Base-by-base conservation (phyloP, 345 rosid species). In the Brassica nigra region DNA sequence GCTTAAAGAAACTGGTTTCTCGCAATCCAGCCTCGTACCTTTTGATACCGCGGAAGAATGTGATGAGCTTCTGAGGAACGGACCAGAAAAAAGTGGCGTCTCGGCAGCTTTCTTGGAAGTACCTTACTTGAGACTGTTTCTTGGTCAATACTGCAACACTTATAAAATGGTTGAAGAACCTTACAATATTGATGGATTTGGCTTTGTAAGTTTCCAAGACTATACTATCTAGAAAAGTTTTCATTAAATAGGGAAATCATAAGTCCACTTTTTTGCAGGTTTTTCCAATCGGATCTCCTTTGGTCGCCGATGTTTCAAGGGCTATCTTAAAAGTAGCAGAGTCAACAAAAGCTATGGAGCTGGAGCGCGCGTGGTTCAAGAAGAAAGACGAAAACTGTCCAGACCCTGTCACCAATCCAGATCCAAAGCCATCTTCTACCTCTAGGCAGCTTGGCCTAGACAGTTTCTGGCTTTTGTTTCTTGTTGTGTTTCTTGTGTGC, bases 381-480 rank as follows among this genome's bases (percentile, higher is more conserved):
- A 68, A 68, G 5, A 58, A 18, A 23, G 64, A 67, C 3, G 36
- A 34, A 29, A 36, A 27, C 11, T 85, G 87, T 52, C 85, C 82
- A 0, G 85, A 87, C 0, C 18, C 78, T n/a, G 30, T 54, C 30
- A 42, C 78, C 14, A 54, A 12, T 64, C 71, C 81, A 5, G 66
- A 78, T 71, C 71, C 81, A 6, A 78, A 71, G 11, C 76, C 81
- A 3, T 10, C 4, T 7, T 1, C 23, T 49, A 52, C 86, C 52
- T 76, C 88, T 4, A 55, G 67, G 36, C 80, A 84, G 16, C 87
- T 88, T 3, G 85, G 78, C 1, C 23, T 83, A 8, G 76, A 82
- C 20, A 88, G 88, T 54, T 88, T 88, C 62, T 20, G 87, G 86
- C 66, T 87, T 15, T 49, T 88, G 62, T 86, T 88, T 71, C 61